Conservation (phyloP, 2,329 filamentous ascomycete genomes). For the Trematosphaeria pertusa region DNA sequence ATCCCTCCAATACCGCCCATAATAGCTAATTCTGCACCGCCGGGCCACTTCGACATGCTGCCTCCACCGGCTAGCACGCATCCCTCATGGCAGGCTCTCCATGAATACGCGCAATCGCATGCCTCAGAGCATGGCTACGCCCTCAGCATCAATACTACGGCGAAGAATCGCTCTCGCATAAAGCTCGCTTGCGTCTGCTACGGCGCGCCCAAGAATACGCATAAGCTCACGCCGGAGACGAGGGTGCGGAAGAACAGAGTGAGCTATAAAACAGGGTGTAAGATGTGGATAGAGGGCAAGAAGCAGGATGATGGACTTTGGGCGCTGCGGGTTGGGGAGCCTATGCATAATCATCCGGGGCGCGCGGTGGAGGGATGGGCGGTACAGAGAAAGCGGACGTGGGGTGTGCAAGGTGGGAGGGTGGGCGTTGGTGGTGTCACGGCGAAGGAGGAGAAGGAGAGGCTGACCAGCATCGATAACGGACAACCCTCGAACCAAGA, state of each 20-base stretch:
- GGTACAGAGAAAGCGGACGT: conserved; percentile 42
- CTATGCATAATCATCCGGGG: conserved; percentile 40
- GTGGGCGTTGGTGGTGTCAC: conserved; percentile 42
- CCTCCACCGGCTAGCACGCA: conserved; percentile 36
- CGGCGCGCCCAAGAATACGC: conserved; percentile 44
- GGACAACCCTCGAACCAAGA: conserved; percentile 1
- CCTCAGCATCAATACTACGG: conserved; percentile 45
- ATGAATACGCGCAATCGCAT: conserved; percentile 41
- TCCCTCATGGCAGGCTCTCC: conserved; percentile 36
- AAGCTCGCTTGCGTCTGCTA: conserved; percentile 48
- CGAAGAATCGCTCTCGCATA: conserved; percentile 43
- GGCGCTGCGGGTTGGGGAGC: conserved; percentile 38
- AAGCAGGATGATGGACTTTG: conserved; percentile 38
- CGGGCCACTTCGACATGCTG: conserved; percentile 37
- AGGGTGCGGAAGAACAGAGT: conserved; percentile 42
- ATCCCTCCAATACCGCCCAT: conserved; percentile 14
- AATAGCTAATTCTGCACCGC: conserved; percentile 20
- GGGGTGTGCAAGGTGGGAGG: conserved; percentile 38
- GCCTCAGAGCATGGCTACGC: conserved; percentile 45
- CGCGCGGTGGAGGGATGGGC: conserved; percentile 38
- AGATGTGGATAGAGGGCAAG: conserved; percentile 46
- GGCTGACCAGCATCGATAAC: conserved; percentile 1
- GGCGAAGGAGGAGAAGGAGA: conserved; percentile 35
- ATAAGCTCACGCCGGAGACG: conserved; percentile 45
- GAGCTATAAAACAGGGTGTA: conserved; percentile 44